Base-by-base conservation (phyloP, 495 filamentous ascomycete species). In the Penicillium tannophilum region DNA sequence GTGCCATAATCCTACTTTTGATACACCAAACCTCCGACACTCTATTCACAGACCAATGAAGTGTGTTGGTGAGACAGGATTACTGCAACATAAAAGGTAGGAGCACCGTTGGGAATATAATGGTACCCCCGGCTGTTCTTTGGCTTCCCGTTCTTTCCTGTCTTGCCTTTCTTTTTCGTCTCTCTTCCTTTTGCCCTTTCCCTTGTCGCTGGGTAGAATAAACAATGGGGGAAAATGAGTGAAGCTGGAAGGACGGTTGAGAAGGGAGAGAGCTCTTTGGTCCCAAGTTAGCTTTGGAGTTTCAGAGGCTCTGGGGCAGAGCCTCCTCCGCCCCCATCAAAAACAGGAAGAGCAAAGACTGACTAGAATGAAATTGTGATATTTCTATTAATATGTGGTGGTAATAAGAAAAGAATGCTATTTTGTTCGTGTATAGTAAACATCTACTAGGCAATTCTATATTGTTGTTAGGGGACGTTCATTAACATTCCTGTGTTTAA, bases 1-100 rank as follows among this genome's bases (percentile, higher is more conserved):
- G 80, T 24, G 79, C 68, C 82, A 85, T 83, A 51, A 26, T 66
- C 52, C 46, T 55, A 50, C 41, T 31, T 62, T 36, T 26, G 19
- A 42, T 52, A 57, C 39, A 51, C 57, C 58, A 45, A 47, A 57
- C 39, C 48, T 53, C 35, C 44, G 33, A 41, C 24, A 14, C 47
- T 33, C 45, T 54, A 44, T 60, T 43, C 58, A 58, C 57, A 64
- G 57, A 54, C 62, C 64, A 65, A 65, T 65, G 39, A 61, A 51
- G 47, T 46, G 49, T 47, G 51, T n/a, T 50, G 45, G 26, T 47
- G 31, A 35, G 26, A 24, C 43, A 35, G 50, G 50, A 52, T 62
- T 43, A 51, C 55, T 52, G 63, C 14, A 9, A 47, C 42, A 44
- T 44, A 14, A 44, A 44, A 17, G 42, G 42, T 12, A 23, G 45